Evolutionary conservation across 2,329 filamentous ascomycete genomes (phyloP).

Genomic region (Hypoxylon sp.): DNA sequence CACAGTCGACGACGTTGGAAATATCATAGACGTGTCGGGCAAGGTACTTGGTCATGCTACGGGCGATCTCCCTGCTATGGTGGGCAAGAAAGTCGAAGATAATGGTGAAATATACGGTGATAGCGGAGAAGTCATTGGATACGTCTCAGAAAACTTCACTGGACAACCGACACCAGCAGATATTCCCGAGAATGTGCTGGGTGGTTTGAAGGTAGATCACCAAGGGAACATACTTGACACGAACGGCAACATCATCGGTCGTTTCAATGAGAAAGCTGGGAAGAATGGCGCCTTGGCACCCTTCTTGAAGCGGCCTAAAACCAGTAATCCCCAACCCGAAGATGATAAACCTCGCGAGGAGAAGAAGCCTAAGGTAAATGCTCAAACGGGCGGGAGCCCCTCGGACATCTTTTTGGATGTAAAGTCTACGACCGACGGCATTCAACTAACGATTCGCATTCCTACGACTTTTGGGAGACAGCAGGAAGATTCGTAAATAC

Average conservation of each 20-base stretch:
- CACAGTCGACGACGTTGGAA: slow-evolving; percentile 67
- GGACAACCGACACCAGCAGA: slow-evolving; percentile 44
- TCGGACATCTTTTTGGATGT: slow-evolving; percentile 70
- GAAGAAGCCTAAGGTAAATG: slow-evolving; percentile 50
- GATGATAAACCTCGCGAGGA: slow-evolving; percentile 43
- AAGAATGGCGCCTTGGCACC: slow-evolving; percentile 36
- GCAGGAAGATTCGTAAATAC: slow-evolving; percentile 35
- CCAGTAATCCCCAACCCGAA: slow-evolving; percentile 39
- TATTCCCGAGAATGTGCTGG: slow-evolving; percentile 46
- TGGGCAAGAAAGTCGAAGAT: slow-evolving; percentile 61
- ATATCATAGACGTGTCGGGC: slow-evolving; percentile 64
- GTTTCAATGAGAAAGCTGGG: slow-evolving; percentile 59
- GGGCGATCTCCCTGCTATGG: slow-evolving; percentile 68
- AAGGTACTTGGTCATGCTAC: slow-evolving; percentile 65
- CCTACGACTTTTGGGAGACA: slow-evolving; percentile 65
- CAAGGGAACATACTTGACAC: slow-evolving; percentile 62
- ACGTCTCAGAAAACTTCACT: slow-evolving; percentile 59
- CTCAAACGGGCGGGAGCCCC: slow-evolving; percentile 59
- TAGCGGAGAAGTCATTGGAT: slow-evolving; percentile 59
- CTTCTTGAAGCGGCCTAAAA: slow-evolving; percentile 29
- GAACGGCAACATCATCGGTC: slow-evolving; percentile 61
- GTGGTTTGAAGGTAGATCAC: slow-evolving; percentile 59
- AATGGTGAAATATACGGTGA: slow-evolving; percentile 63
- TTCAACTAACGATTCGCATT: slow-evolving; percentile 69
- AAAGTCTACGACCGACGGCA: slow-evolving; percentile 68